phyloP scores from a whole-genome alignment of 768 basidiomycete species.

The Panus rudis region DNA sequence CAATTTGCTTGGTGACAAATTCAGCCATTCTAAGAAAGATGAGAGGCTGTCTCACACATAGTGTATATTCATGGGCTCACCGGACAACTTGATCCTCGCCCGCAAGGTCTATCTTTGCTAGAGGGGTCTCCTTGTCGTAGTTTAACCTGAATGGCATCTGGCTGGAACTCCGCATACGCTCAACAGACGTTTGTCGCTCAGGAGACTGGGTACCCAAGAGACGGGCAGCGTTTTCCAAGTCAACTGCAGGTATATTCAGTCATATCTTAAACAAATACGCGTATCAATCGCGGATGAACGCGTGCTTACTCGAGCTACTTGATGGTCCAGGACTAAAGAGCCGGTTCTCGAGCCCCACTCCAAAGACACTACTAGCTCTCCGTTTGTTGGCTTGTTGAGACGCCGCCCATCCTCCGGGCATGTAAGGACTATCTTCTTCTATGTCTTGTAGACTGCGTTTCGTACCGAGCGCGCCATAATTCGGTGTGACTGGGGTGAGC shows the following conservation, averaged over 20 bases:
- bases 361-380: not conserved
- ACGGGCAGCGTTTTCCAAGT: not conserved
- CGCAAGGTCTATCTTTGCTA: slow-evolving; percentile 47
- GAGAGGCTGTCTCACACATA: not conserved
- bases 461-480: not conserved
- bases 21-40: slow-evolving; percentile 42
- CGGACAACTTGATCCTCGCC: slow-evolving; percentile 50
- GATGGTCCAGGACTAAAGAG: not conserved
- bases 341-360: not conserved
- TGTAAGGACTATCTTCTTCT: not conserved
- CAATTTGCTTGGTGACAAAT: slow-evolving; percentile 54
- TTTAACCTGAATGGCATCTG: slow-evolving; percentile 34
- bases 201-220: not conserved
- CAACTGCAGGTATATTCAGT: not conserved
- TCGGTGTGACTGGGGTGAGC: not conserved
- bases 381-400: not conserved
- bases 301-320: not conserved
- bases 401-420: not conserved
- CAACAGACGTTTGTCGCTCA: not conserved
- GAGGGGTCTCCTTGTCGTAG: slow-evolving; percentile 43
- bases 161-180: not conserved
- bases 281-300: not conserved
- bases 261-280: not conserved
- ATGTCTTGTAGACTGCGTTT: no score
- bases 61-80: slow-evolving; percentile 22